Conservation (phyloP, 2,329 filamentous ascomycete species). For the Bipolaris oryzae region DNA sequence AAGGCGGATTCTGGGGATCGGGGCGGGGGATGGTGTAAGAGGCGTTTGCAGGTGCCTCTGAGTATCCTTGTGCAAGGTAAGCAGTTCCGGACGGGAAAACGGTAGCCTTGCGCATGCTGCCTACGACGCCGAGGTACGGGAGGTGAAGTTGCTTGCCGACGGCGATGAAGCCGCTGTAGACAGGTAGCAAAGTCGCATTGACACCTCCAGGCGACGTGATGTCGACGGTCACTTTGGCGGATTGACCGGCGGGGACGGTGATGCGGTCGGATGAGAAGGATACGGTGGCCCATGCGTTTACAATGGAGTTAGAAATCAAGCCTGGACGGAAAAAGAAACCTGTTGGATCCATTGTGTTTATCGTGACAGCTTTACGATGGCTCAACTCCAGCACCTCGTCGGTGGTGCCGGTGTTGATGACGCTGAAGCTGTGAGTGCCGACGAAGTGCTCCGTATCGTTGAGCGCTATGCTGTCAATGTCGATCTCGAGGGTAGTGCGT, state of each 20-base stretch:
- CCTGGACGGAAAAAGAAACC: slow-evolving; percentile 1
- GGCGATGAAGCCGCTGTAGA: slow-evolving; percentile 31
- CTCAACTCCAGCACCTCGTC: slow-evolving; percentile 4
- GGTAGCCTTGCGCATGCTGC: slow-evolving; percentile 20
- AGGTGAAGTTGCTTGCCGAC: slow-evolving; percentile 18
- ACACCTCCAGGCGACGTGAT: neutral
- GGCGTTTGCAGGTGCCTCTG: slow-evolving; percentile 9
- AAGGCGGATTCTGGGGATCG: slow-evolving; percentile 14
- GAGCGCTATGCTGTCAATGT: slow-evolving; percentile 22
- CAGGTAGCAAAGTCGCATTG: slow-evolving; percentile 25
- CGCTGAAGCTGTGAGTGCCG: slow-evolving; percentile 26
- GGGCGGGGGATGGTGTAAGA: slow-evolving; percentile 19
- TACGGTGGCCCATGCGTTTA: slow-evolving; percentile 17
- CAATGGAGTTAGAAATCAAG: slow-evolving; percentile 12
- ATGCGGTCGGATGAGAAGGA: slow-evolving; percentile 21
- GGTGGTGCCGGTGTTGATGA: slow-evolving; percentile 17
- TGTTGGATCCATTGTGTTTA: slow-evolving; percentile 20
- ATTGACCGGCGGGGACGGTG: slow-evolving; percentile 23
- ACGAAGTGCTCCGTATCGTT: slow-evolving; percentile 37
- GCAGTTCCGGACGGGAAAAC: slow-evolving; percentile 5
- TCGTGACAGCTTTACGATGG: slow-evolving; percentile 24
- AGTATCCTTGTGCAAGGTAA: slow-evolving; percentile 20
- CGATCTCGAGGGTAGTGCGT: slow-evolving; percentile 18
- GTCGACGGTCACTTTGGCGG: neutral
- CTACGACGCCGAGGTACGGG: slow-evolving; percentile 30